Evolutionary conservation across 2,329 filamentous ascomycete genomes (phyloP).

Genomic region (Colletotrichum graminicola): DNA sequence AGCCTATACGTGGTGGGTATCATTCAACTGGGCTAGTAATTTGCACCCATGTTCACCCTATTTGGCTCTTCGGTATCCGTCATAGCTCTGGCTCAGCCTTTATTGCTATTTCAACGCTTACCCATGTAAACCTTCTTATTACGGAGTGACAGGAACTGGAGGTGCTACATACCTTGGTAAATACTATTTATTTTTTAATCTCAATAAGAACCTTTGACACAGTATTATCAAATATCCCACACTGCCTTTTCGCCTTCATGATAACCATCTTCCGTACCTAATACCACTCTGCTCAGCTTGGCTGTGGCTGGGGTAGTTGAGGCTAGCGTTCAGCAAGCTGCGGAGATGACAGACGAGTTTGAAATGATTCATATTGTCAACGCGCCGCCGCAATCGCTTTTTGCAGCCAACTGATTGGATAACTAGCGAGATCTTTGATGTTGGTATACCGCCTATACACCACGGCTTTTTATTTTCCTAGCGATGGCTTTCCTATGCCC

Average conservation of each 20-base stretch:
- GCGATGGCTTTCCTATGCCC: conserved; percentile 9
- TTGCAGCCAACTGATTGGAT: conserved; percentile 12
- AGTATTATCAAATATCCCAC: conserved; percentile 4
- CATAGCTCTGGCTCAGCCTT: neutral
- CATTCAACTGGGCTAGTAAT: neutral
- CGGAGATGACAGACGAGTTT: conserved; percentile 21
- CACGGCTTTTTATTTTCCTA: neutral
- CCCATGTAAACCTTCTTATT: conserved; percentile 7
- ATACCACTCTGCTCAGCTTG: conserved; percentile 13
- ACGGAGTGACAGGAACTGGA: conserved; percentile 11
- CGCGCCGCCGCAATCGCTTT: conserved; percentile 2
- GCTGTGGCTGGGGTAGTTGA: conserved; percentile 13
- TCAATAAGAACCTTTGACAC: too few species aligned
- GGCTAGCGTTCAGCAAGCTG: conserved; percentile 16
- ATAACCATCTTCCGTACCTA: conserved; percentile 13
- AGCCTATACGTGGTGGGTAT: neutral
- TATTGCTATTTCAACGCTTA: conserved; percentile 3
- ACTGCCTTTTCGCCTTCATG: conserved; percentile 6
- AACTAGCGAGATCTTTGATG: neutral
- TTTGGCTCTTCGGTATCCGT: neutral
- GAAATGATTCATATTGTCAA: conserved; percentile 12
- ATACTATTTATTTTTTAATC: neutral
- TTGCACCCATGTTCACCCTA: neutral
- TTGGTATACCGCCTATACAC: conserved; percentile 11
- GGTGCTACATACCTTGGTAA: conserved; percentile 10